Evolutionary conservation across 1,139 yeast species (phyloP), one percentile per base, ranked within the genome.

Genomic region (Geotrichum restrictum): DNA sequence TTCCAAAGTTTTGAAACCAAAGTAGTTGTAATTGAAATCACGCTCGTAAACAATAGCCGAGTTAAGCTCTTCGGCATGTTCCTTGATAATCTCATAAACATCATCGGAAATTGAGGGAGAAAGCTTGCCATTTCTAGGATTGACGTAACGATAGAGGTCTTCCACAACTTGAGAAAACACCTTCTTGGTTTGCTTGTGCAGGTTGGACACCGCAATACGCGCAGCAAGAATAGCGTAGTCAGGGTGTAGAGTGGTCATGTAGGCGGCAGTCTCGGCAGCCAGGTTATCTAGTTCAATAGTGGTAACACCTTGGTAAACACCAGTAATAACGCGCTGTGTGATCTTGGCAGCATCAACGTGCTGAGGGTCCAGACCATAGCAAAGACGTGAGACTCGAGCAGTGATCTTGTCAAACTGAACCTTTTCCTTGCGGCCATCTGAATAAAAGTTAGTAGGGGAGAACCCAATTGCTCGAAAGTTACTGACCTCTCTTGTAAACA

Each of bases 231-330:
- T 82, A 45, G 97, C 96, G 64, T 93, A 91, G 72, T 93, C 98
- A 21, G 98, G 98, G 69, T 93, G 98, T 56, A 85, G 81, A 18
- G 98, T 93, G 57, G 97, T 88, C 96, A 91, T 85, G 65, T 87
- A 85, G 42, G 98, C 98, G 54, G 97, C 94, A 39, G 98, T 89
- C 73, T 93, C 98, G 41, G 97, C 96, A 48, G 96, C 95, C 54
- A 93, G 78, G 72, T 93, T 89, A 63, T 87, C 93, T 59, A 91
- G 79, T 70, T 89, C 98, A 59, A 87, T 81, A 54, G 98, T 93
- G 65, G 93, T 89, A 52, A 93, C 98, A 63, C 98, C 98, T 65
- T 89, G 95, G 74, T 88, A 88, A 52, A 88, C 95, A 61, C 96
- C 96, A 24, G 91, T 80, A 59, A 87, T 87, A 61, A 87, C 89